Conservation (phyloP, 2,329 filamentous ascomycete genomes). For the Alternaria arborescens region DNA sequence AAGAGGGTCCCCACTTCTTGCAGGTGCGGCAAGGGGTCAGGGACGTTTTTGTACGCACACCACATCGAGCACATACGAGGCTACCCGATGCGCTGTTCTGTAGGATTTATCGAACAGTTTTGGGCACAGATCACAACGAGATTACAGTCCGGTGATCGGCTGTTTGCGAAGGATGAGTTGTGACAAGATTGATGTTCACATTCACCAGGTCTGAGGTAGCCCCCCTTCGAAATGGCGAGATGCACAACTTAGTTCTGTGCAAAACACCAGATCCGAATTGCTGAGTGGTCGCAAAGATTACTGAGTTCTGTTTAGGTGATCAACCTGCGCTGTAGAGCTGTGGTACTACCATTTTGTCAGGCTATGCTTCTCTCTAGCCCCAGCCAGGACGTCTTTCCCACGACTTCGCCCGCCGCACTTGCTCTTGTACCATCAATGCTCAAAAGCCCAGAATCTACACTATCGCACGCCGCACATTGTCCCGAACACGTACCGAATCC, state of each 20-base stretch:
- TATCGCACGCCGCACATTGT: not conserved
- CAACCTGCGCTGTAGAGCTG: not conserved
- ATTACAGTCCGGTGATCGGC: not conserved
- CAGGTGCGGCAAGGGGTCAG: not conserved
- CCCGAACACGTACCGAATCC: not conserved
- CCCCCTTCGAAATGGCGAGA: not conserved
- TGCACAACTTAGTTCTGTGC: too few species aligned
- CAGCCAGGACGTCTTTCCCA: not conserved
- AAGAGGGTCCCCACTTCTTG: conserved; percentile 4
- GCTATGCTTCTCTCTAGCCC: not conserved
- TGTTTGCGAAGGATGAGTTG: not conserved
- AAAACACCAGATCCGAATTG: not conserved
- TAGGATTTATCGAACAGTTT: not conserved
- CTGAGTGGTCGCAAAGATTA: not conserved
- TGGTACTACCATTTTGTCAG: not conserved
- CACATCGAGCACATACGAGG: not conserved
- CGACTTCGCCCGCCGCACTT: not conserved
- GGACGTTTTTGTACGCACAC: not conserved
- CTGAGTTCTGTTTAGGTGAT: not conserved
- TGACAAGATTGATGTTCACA: too few species aligned
- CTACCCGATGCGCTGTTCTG: not conserved
- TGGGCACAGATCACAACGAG: not conserved
- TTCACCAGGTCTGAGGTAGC: not conserved
- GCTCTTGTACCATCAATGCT: not conserved
- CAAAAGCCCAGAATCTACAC: not conserved